These are phyloP conservation scores for Caryopteris hybrid DNA, from an alignment of 305 asterid species.

Conservation along the genomic window DNA sequence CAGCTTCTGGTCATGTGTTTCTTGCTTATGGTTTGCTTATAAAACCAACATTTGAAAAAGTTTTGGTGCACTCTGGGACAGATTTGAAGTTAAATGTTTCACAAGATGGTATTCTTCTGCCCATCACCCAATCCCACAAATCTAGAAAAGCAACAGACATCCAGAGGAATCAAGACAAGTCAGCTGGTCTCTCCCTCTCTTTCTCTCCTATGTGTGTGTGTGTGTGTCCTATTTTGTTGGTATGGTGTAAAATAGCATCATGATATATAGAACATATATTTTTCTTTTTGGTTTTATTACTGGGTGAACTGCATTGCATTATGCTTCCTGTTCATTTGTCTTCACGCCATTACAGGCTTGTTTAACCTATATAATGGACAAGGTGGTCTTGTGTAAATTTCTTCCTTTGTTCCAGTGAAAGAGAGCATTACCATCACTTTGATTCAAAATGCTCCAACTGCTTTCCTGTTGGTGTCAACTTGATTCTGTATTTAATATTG, in stretches of 20 bases:
- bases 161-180: constrained; percentile 53
- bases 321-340: too few species aligned
- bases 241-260: too few species aligned
- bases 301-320: too few species aligned
- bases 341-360: too few species aligned
- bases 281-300: too few species aligned
- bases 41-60: constrained; percentile 75
- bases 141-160: constrained; percentile 40
- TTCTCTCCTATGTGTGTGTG: not conserved
- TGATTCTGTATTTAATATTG: not conserved
- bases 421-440: not conserved
- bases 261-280: too few species aligned
- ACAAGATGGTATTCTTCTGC: constrained; percentile 69
- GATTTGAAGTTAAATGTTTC: constrained; percentile 56
- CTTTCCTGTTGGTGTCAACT: not conserved
- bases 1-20: constrained; percentile 52
- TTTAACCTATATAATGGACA: not conserved
- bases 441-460: not conserved
- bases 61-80: constrained; percentile 60
- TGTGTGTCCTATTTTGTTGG: too few species aligned
- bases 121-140: constrained; percentile 49
- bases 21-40: constrained; percentile 77
- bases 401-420: not conserved
- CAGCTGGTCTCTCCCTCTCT: not conserved
- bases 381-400: not conserved